These are phyloP conservation scores for Lachnellula willkommii DNA, from an alignment of 2,329 filamentous ascomycete genomes.

Conservation along the genomic window DNA sequence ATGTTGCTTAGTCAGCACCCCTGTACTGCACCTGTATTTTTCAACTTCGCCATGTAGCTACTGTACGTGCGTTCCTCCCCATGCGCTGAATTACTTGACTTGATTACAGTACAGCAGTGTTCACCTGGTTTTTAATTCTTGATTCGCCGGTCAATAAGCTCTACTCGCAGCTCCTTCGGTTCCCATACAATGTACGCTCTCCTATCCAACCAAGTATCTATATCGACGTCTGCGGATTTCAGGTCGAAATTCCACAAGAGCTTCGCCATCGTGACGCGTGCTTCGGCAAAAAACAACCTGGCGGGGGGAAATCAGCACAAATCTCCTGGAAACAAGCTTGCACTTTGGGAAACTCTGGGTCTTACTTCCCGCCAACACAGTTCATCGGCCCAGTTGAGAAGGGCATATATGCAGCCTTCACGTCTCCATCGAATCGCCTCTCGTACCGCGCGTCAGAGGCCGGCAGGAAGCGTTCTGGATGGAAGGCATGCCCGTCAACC, in stretches of 20 bases:
- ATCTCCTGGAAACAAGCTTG: too few species aligned
- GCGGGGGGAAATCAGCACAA: too few species aligned
- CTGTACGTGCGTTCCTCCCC: not conserved
- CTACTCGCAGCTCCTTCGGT: not conserved
- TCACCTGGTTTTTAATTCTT: too few species aligned
- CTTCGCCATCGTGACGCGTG: not conserved
- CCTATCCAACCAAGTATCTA: not conserved
- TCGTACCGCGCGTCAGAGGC: not conserved
- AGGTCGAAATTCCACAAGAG: not conserved
- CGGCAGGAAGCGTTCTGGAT: slow-evolving; percentile 3
- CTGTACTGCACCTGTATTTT: too few species aligned
- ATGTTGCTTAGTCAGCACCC: too few species aligned
- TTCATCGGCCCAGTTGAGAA: slow-evolving; percentile 4
- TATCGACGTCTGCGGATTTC: not conserved
- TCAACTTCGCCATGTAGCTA: too few species aligned
- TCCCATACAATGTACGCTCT: not conserved
- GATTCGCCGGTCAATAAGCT: too few species aligned
- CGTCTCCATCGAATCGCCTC: not conserved
- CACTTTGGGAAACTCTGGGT: too few species aligned
- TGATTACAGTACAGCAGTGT: too few species aligned
- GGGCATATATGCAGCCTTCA: not conserved
- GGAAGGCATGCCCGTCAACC: not conserved
- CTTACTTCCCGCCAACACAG: slow-evolving; percentile 1
- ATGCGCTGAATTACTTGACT: too few species aligned
- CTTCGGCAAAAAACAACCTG: not conserved